Conservation (phyloP, 768 basidiomycete genomes). For the Rhizopogon salebrosus region DNA sequence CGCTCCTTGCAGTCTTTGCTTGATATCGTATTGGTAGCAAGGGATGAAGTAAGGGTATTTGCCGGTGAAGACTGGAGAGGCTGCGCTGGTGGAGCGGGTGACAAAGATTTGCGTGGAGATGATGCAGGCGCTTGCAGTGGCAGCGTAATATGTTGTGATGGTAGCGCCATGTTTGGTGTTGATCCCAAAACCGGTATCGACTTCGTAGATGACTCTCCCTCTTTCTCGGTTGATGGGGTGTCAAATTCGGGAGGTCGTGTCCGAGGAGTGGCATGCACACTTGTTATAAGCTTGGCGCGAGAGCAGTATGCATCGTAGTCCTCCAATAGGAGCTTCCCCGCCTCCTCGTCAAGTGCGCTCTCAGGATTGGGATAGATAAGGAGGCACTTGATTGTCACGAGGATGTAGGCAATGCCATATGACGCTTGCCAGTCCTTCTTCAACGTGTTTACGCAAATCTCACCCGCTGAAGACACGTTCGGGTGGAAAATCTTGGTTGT, state of each 20-base stretch:
- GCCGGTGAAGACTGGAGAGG: constrained; percentile 30
- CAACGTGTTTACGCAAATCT: constrained; percentile 95
- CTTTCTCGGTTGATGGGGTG: constrained; percentile 30
- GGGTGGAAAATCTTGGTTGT: constrained; percentile 96
- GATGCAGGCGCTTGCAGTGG: constrained; percentile 37
- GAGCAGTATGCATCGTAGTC: constrained; percentile 85
- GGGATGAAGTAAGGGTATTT: constrained; percentile 37
- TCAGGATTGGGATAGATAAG: constrained; percentile 97
- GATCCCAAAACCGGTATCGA: constrained; percentile 7
- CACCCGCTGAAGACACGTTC: constrained; percentile 83
- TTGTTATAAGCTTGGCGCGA: constrained; percentile 84
- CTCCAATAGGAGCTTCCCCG: constrained; percentile 86
- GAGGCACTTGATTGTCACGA: constrained; percentile 91
- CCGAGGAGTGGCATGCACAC: constrained; percentile 85
- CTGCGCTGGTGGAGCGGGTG: constrained; percentile 36
- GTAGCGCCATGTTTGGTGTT: constrained; percentile 13
- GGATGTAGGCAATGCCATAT: constrained; percentile 87
- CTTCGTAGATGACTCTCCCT: constrained; percentile 12
- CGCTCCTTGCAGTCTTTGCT: constrained; percentile 46
- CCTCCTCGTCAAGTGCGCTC: constrained; percentile 93
- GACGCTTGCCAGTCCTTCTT: constrained; percentile 96
- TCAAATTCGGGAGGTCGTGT: constrained; percentile 71
- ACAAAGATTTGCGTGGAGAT: constrained; percentile 37
- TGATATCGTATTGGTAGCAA: constrained; percentile 27
- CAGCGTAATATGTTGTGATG: constrained; percentile 16